Base-by-base conservation (phyloP, 441 rosid genomes). In the Macaranga tanarius region DNA sequence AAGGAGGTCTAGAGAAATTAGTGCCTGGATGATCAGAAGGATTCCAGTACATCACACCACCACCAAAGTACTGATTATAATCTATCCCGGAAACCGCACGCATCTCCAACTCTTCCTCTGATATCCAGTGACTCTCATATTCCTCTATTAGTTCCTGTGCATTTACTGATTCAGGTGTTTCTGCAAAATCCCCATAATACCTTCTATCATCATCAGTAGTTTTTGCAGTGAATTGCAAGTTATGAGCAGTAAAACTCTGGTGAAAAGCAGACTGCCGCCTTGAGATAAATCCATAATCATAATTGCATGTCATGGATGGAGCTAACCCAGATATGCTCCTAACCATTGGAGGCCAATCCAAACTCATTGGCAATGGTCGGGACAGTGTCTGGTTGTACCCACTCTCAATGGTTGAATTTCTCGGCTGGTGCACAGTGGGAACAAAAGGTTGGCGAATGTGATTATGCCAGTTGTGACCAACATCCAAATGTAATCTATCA, bases 11-110 rank as follows among this genome's bases (percentile, higher is more conserved):
- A 81, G 99, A 95, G 81, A 90, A 95, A 73, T 96, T 93, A 40
- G 92, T 79, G 70, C 92, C 97, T 23, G 86, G 88, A 82, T 84
- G 84, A 79, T 95, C 99, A 57, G 97, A 90, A 83, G 98, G 89
- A 84, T 95, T 83, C 99, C 99, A 95, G 76, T 95, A 95, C 99
- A 95, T 95, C 58, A 91, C 93, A 81, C 99, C 98, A 26, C 98
- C 99, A 77, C 99, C 99, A 76, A 95, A 95, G 75, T 90, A 87
- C 64, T 95, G 92, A 84, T 86, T 95, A 82, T 92, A 95, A 85
- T 95, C 99, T 75, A 87, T 82, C 67, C 93, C 96, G 72, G 99
- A 82, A 76, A 95, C 88, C 38, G 87, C 83, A 75, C 85, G 97
- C 77, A 91, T 83, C 85, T 95, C 99, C 76, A 83, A 72, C 74